phyloP scores from a whole-genome alignment of 192 early-diverging fungal species.

The Linderina pennispora region DNA sequence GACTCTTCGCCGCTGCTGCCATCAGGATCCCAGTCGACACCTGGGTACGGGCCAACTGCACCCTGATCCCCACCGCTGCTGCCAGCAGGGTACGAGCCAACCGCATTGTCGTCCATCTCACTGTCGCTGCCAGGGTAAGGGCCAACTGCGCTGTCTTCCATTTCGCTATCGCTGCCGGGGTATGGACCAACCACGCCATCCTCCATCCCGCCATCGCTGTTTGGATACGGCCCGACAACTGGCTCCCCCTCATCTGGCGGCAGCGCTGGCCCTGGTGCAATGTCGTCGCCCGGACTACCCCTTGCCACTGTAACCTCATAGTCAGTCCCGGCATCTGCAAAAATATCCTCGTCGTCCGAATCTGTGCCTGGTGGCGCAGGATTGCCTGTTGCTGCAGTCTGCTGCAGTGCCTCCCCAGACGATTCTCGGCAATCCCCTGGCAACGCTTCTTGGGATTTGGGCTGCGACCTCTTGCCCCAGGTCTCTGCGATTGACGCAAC shows the following conservation, averaged over 20 bases:
- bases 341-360: slow-evolving; percentile 68
- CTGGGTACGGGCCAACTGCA: too few species aligned
- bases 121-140: background rate
- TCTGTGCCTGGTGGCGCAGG: slow-evolving; percentile 4
- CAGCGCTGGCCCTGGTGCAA: background rate
- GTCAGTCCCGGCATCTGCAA: slow-evolving; percentile 77
- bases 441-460: too few species aligned
- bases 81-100: background rate
- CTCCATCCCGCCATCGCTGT: background rate
- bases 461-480: too few species aligned
- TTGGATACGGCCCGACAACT: background rate
- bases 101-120: background rate
- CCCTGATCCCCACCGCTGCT: too few species aligned
- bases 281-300: background rate
- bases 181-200: background rate
- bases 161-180: background rate
- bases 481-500: slow-evolving; percentile 43
- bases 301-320: slow-evolving; percentile 47
- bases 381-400: background rate
- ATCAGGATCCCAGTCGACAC: background rate
- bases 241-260: background rate
- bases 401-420: slow-evolving; percentile 23
- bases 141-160: background rate
- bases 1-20: background rate
- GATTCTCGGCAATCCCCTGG: too few species aligned